Base-by-base conservation (phyloP, 1,284 basidiomycete genomes). In the Sanghuangporus weigelae region DNA sequence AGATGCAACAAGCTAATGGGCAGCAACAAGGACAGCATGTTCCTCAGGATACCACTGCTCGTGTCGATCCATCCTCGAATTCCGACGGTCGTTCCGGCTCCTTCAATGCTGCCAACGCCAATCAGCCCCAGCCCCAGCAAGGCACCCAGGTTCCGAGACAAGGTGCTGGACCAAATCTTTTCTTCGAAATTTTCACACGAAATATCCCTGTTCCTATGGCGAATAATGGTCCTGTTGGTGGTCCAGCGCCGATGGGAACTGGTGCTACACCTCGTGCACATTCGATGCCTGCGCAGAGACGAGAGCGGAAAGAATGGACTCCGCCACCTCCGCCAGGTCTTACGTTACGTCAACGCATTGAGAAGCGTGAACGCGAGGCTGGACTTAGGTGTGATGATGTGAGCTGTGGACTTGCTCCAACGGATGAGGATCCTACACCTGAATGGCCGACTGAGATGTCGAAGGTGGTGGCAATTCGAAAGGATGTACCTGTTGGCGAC, bases 321-420 rank as follows among this genome's bases (percentile, higher is more conserved):
- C 74, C 80, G 3, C 85, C 85, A 0, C 69, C 80, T 7, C 75
- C 83, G 0, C 84, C 85, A 35, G 85, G 85, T 0, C 77, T 76
- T n/a, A 84, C 88, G 2, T 73, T 92, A 48, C 85, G 90, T 26
- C 83, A 90, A 71, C 80, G 84, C 3, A 77, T 92, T 21, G 89
- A 92, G 72, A 80, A 80, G 64, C 77, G 79, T 55, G 89, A 92
- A 72, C 80, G 85, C 16, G 86, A 89, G 69, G 79, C 82, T 35
- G 89, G 88, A 0, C 69, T 89, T 67, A 77, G 89, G 56, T 92
- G 89, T 71, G 82, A 76, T 46, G 89, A 90, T 70, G 73, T 84
- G 39, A 85, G 83, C 66, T 92, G 89, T 72, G 87, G 86, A 2
- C 70, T 90, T 31, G 90, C 87, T 0, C 89, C 89, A 6, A 84